A percentile compares a stretch with the other conserved stretches of the same genome.
Evolutionary conservation across 2,329 filamentous ascomycete species (phyloP).

Genomic region (Cryphonectria carpinicola): DNA sequence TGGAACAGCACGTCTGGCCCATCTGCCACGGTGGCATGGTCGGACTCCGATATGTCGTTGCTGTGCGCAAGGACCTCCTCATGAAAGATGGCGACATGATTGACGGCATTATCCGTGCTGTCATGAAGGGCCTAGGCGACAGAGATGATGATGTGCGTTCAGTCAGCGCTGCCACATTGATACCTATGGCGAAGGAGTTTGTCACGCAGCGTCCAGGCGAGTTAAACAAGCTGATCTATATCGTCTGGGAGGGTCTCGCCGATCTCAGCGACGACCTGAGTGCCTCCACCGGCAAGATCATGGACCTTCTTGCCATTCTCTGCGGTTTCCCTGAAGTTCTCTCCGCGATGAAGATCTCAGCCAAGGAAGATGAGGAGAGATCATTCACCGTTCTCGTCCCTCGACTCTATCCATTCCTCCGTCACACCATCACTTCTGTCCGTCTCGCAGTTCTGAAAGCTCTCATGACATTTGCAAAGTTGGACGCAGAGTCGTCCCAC

Average conservation of each 20-base stretch:
- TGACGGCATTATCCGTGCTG: conserved; percentile 87
- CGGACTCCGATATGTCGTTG: conserved; percentile 90
- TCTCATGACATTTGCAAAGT: conserved; percentile 86
- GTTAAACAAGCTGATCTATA: conserved; percentile 82
- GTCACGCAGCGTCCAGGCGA: conserved; percentile 80
- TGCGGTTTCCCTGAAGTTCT: conserved; percentile 94
- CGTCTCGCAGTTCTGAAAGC: conserved; percentile 91
- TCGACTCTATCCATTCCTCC: conserved; percentile 90
- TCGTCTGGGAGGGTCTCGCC: conserved; percentile 96
- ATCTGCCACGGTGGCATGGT: conserved; percentile 99
- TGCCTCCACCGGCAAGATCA: conserved; percentile 95
- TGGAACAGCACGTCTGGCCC: conserved; percentile 82
- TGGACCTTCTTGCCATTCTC: conserved; percentile 95
- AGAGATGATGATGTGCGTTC: conserved; percentile 94
- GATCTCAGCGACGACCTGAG: conserved; percentile 97
- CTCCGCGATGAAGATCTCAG: conserved; percentile 90
- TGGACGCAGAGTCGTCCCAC: conserved; percentile 78
- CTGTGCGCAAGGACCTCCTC: conserved; percentile 89
- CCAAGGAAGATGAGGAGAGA: conserved; percentile 78
- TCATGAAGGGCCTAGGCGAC: conserved; percentile 93
- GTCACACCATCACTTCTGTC: conserved; percentile 96
- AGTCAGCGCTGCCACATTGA: conserved; percentile 94
- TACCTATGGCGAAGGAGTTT: conserved; percentile 94
- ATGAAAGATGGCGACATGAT: conserved; percentile 83
- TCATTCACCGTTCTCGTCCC: conserved; percentile 94